Conservation (phyloP, 1,139 yeast species). For the Trichomonascaceae sp. region DNA sequence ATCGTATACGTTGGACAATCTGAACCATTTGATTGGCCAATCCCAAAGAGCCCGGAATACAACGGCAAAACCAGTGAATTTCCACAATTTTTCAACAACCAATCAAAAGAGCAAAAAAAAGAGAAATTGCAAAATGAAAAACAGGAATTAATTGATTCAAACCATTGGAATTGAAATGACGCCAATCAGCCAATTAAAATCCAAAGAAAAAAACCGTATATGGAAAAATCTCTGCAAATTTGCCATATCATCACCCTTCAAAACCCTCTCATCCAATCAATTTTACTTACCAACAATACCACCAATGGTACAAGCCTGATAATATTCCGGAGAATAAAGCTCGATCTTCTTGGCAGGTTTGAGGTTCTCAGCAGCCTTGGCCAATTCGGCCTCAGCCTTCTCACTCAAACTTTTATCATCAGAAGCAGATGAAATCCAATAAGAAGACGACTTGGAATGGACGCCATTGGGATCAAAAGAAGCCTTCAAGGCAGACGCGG, state of each 20-base stretch:
- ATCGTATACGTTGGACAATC: background rate
- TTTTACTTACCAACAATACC: conserved; percentile 50
- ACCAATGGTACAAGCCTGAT: conserved; percentile 78
- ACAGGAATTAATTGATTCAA: background rate
- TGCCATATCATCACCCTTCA: background rate
- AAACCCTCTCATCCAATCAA: background rate
- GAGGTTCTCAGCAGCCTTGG: conserved; percentile 29
- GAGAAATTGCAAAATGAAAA: background rate
- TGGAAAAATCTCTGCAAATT: background rate
- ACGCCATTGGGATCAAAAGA: conserved; percentile 36
- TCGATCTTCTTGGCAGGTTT: conserved; percentile 36
- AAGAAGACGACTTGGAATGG: conserved; percentile 19
- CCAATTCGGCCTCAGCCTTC: conserved; percentile 30
- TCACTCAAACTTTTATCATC: conserved; percentile 28
- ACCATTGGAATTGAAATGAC: too few relatives aligned
- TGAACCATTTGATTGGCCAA: background rate
- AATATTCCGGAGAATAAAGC: conserved; percentile 66
- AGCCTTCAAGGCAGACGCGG: conserved; percentile 33
- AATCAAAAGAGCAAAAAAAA: background rate
- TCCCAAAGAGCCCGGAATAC: conserved; percentile 1
- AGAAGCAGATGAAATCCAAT: conserved; percentile 32
- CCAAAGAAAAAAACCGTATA: too few relatives aligned
- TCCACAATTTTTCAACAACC: background rate
- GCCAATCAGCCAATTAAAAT: background rate
- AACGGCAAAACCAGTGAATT: background rate